Percentiles rank a stretch among this genome's conserved stretches.
Evolutionary conservation across 208 protist genomes (phyloP).

Genomic region (Tritrichomonas foetus): DNA sequence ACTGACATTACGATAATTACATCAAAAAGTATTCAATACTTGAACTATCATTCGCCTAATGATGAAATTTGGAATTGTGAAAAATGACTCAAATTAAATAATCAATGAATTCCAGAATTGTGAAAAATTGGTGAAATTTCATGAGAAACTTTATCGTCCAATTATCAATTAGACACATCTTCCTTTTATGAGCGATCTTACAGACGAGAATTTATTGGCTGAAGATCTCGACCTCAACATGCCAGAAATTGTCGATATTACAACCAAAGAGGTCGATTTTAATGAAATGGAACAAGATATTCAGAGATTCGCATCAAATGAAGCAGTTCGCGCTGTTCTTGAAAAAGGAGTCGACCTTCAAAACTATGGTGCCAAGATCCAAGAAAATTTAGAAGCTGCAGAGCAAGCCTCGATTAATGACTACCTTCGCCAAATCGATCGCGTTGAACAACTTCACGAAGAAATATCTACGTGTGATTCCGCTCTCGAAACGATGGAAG

Average conservation of each 20-base stretch:
- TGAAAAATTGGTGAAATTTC: too few relatives aligned
- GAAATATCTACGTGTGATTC: not conserved
- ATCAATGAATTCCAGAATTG: too few relatives aligned
- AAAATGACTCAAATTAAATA: too few relatives aligned
- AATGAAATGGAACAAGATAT: constrained; percentile 39
- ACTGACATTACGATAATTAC: too few relatives aligned
- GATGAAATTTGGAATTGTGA: too few relatives aligned
- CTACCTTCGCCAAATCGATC: not conserved
- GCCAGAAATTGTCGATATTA: not conserved
- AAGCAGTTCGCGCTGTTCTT: not conserved
- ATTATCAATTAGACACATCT: too few relatives aligned
- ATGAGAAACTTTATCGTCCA: too few relatives aligned
- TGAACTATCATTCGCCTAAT: too few relatives aligned
- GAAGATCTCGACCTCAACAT: too few relatives aligned
- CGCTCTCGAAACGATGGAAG: not conserved
- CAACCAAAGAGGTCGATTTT: not conserved
- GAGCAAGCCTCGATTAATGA: not conserved
- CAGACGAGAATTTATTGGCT: too few relatives aligned
- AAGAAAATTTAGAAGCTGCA: not conserved
- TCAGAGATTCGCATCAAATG: not conserved
- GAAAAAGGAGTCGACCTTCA: constrained; percentile 11
- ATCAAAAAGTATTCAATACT: too few relatives aligned
- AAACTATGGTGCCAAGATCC: not conserved
- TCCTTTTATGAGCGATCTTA: too few relatives aligned
- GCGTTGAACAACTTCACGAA: constrained; percentile 3